Base-by-base conservation (phyloP, 352 stramenopile genomes). In the Pythium brachiatum region DNA sequence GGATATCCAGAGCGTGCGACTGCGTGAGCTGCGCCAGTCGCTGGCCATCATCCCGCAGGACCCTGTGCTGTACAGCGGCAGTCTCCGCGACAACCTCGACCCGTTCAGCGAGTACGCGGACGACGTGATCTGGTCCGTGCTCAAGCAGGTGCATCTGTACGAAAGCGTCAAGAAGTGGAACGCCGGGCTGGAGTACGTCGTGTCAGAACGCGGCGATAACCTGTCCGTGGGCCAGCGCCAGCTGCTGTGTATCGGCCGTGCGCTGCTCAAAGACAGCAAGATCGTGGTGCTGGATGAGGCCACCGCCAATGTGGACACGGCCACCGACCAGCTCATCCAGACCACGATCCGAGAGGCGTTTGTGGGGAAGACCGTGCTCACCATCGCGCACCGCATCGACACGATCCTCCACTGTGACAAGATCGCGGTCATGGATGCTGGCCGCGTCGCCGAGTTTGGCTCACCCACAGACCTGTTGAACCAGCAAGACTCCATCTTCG, bases 261-360 rank as follows among this genome's bases (percentile, higher is more conserved):
- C 96, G 8, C 69, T 99, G 57, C 72, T 99, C 12, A 79, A 85
- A 21, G 78, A 97, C 48, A 93, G 87, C 51, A 75, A 77, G 52
- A 93, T 99, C 38, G 73, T 99, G 15, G 72, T 99, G 16, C 87
- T 99, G 76, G 97, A 99, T 60, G 96, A 99, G 74, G 96, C 96
- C 3, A 99, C 96, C 7, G 85, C 86, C 21, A 90, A 79, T 21
- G 80, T 94, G 32, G 88, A 94, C 55, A 64, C 50, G 83, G 67
- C 69, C 13, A 81, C 74, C 25, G 89, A 97, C 74, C 56, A 68
- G 13, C 64, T 78, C 13, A 94, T 92, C 51, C 78, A 83, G 44
- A 31, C 71, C 16, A 80, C 73, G 20, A 95, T 97, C 60, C 76
- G 92, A 32, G 73, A 92, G 48, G 89, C 95, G 32, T 98, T 98